Evolutionary conservation across 2,329 filamentous ascomycete species (phyloP), one percentile per base, ranked within the genome.

Genomic region (Beauveria scarabaeidicola): DNA sequence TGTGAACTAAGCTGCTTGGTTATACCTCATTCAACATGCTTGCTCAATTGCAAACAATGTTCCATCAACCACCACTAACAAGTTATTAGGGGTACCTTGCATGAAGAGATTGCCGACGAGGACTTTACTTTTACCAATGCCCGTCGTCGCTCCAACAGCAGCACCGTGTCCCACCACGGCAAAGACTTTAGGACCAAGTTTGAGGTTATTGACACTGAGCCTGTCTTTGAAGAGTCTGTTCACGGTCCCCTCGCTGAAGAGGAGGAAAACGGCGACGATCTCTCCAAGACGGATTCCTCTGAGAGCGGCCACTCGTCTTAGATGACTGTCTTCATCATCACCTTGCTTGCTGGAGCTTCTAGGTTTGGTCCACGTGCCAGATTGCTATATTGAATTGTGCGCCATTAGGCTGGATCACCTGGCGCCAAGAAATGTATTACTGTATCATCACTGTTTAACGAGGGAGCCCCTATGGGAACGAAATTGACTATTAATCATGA

Each of bases 181-280:
- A 81, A 83, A 62, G 85, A 92, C 72, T 90, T 96, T 78, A 95
- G 94, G 82, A 96, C 92, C 75, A 99, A 99, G 78, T 97, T 97
- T 72, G 94, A 99, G 75, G 80, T 89, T 66, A 82, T 91, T 71
- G 94, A 97, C 68, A 81, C 84, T 19, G 93, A 97, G 69, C 92
- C 91, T 44, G 89, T 96, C 69, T 96, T 96, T 66, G 91, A 97
- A 73, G 92, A 97, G 75, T 82, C 84, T 58, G 63, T 94, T 61
- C 90, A 95, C 69, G 91, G 90, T 32, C 81, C 86, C 43, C 53
- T 56, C 19, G 68, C 75, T 55, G 76, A 77, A 29, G 82, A 84
- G 55, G 79, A 87, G 63, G 72, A 78, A 44, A 57, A 69, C 6
- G 69, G 64, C 59, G 81, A 87, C 62, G 73, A 80, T 61, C 75